A percentile compares a stretch with the other conserved stretches of the same genome.
These are phyloP conservation scores for Boletus edulis DNA, from an alignment of 768 basidiomycete species.

Conservation along the genomic window DNA sequence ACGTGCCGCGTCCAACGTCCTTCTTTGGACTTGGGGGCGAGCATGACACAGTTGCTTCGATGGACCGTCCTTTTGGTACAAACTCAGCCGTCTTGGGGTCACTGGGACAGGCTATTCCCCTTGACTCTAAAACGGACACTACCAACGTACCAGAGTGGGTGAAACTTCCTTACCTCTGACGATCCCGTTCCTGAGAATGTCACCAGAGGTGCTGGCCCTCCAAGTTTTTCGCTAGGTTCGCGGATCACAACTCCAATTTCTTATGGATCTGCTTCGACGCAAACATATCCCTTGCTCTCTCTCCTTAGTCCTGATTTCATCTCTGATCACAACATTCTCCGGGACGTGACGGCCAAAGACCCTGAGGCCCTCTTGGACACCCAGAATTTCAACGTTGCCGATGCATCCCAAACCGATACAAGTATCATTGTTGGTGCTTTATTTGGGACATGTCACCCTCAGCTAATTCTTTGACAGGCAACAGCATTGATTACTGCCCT, in stretches of 20 bases:
- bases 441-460: not conserved
- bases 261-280: too few species aligned
- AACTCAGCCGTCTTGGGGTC: not conserved
- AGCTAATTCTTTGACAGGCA: not conserved
- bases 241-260: too few species aligned
- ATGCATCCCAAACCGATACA: not conserved
- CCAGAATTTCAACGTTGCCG: not conserved
- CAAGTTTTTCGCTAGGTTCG: not conserved
- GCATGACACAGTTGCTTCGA: not conserved
- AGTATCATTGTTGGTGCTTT: not conserved
- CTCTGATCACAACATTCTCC: too few species aligned
- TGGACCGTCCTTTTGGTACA: not conserved
- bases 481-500: not conserved
- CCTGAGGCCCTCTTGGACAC: not conserved
- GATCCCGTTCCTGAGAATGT: not conserved
- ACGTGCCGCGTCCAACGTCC: not conserved
- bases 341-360: not conserved
- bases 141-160: not conserved
- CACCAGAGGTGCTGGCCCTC: not conserved
- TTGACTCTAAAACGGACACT: not conserved
- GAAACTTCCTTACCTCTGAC: not conserved
- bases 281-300: too few species aligned
- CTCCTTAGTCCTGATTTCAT: too few species aligned
- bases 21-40: not conserved
- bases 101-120: not conserved